Conservation (phyloP, 164 flowering plant genomes). For the Kalanchoe fedtschenkoi region DNA sequence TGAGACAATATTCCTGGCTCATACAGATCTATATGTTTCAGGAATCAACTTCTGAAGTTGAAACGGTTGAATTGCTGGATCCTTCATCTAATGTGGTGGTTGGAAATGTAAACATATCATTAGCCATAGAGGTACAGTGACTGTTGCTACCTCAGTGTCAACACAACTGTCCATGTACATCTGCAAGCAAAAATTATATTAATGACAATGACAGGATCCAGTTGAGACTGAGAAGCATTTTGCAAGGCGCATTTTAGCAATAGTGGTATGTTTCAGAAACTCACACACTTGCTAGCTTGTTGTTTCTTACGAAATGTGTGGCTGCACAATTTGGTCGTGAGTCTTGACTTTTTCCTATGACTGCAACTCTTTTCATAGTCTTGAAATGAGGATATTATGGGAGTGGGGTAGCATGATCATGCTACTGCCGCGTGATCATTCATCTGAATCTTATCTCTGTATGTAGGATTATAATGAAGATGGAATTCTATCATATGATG, state of each 20-base stretch:
- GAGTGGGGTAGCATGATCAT: not conserved
- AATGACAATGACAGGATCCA: constrained; percentile 54
- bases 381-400: not conserved
- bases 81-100: constrained; percentile 43
- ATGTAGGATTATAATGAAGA: constrained; percentile 70
- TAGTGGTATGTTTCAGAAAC: constrained; percentile 48
- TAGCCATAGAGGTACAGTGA: constrained; percentile 62
- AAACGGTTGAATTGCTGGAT: constrained; percentile 51
- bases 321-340: not conserved
- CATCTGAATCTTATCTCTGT: not conserved
- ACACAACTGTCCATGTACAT: not conserved
- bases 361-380: not conserved
- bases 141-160: not conserved
- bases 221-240: constrained; percentile 73
- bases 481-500: constrained; percentile 67
- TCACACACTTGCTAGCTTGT: not conserved
- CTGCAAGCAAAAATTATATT: not conserved
- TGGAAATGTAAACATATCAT: constrained; percentile 58
- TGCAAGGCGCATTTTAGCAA: constrained; percentile 69
- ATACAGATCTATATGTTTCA: constrained; percentile 19
- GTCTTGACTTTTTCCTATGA: not conserved
- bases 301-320: not conserved
- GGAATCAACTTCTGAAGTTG: constrained; percentile 40
- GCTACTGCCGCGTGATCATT: not conserved
- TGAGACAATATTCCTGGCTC: not conserved